Conservation (phyloP, 2,329 filamentous ascomycete species). For the Botryotinia globosa region DNA sequence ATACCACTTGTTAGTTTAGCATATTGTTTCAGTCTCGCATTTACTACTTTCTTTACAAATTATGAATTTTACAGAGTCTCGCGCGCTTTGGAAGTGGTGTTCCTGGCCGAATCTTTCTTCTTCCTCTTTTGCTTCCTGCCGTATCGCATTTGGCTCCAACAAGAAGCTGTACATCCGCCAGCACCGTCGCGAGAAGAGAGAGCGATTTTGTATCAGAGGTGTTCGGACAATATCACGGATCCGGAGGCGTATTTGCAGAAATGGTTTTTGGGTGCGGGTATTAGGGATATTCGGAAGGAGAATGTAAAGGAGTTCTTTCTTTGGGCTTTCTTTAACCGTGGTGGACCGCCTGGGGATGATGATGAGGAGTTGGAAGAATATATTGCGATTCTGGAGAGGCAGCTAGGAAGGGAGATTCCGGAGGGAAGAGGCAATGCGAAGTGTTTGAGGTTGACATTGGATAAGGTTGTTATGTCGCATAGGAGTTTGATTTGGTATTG, state of each 20-base stretch:
- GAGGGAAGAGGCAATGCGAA: constrained; percentile 52
- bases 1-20: constrained; percentile 50
- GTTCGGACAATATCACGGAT: constrained; percentile 51
- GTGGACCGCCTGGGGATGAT: constrained; percentile 43
- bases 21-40: constrained; percentile 42
- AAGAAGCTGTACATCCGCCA: constrained; percentile 49
- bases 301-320: constrained; percentile 59
- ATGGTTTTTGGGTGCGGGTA: constrained; percentile 57
- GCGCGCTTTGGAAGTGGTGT: constrained; percentile 42
- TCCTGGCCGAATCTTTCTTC: constrained; percentile 52
- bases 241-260: constrained; percentile 51
- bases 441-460: constrained; percentile 55
- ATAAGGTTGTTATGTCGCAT: constrained; percentile 56
- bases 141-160: constrained; percentile 50
- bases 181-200: constrained; percentile 46
- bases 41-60: constrained; percentile 36
- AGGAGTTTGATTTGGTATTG: constrained; percentile 57
- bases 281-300: constrained; percentile 53
- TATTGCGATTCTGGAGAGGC: constrained; percentile 49
- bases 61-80: constrained; percentile 36
- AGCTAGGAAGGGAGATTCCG: constrained; percentile 49
- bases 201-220: constrained; percentile 49
- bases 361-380: constrained; percentile 57
- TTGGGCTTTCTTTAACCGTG: constrained; percentile 58
- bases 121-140: constrained; percentile 54